Conservation (phyloP, 1,284 basidiomycete genomes). For the Malassezia dermatis region DNA sequence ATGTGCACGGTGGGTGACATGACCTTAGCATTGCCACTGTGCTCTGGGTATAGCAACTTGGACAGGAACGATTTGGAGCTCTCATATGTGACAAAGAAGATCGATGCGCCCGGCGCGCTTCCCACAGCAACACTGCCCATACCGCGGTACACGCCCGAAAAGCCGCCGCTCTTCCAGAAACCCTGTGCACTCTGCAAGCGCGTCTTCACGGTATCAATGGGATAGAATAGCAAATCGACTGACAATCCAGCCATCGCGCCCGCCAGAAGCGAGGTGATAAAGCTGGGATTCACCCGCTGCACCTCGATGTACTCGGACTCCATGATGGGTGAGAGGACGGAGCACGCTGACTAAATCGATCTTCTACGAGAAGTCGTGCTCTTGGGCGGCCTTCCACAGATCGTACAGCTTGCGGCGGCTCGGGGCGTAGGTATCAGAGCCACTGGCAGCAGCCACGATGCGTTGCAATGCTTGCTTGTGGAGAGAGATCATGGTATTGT, state of each 20-base stretch:
- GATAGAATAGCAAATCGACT: constrained; percentile 81
- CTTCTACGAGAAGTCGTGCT: constrained; percentile 38
- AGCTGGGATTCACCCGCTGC: constrained; percentile 3
- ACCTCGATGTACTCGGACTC: not conserved
- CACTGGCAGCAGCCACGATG: constrained; percentile 57
- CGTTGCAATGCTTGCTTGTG: constrained; percentile 51
- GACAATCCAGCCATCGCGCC: constrained; percentile 41
- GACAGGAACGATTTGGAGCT: constrained; percentile 60
- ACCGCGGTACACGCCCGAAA: constrained; percentile 84
- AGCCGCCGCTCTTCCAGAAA: constrained; percentile 74
- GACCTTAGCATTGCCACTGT: constrained; percentile 15
- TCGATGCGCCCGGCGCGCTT: constrained; percentile 82
- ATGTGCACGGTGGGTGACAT: constrained; percentile 46
- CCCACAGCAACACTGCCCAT: constrained; percentile 89
- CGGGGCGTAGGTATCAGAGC: constrained; percentile 61
- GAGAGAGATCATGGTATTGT: constrained; percentile 2
- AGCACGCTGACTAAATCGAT: constrained; percentile 7
- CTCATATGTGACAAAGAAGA: constrained; percentile 93
- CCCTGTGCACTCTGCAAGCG: constrained; percentile 79
- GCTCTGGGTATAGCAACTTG: constrained; percentile 11
- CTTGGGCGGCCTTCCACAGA: constrained; percentile 58
- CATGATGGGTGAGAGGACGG: not conserved
- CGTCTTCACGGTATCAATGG: constrained; percentile 92
- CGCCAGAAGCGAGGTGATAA: constrained; percentile 21
- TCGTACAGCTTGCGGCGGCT: constrained; percentile 73